Evolutionary conservation across 345 rosid species (phyloP), one percentile per base, ranked within the genome.

Genomic region (Eucalyptus fibrosa): DNA sequence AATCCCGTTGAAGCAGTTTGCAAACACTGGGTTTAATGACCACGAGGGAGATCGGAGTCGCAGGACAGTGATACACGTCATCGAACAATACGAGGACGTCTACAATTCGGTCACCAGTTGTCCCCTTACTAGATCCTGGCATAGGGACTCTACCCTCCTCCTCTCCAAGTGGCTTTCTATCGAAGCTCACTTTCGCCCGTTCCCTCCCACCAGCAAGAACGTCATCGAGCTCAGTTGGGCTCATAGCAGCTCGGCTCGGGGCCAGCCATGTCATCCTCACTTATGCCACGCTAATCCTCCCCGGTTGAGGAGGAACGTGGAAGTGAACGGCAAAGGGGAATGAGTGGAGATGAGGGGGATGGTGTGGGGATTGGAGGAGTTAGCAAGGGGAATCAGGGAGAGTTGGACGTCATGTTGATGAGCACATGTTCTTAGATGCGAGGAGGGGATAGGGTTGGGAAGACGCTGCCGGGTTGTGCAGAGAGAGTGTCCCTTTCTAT

Each of bases 241-340:
- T 60, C n/a, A 60, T 0, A 2, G 8, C 8, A 0, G 8, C 32
- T 60, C 0, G 4, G 8, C 67, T 60, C 16, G 0, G 3, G 4
- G 67, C 8, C 11, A 60, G 0, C 26, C 4, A 2, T 60, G 67
- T 21, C 14, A 7, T 26, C 15, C 7, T 60, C 16, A 5, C 32
- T 3, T 1, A 28, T 5, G 67, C 1, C 26, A 1, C 26, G 4
- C 59, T 53, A 53, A 53, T 53, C 24, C 26, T 53, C 59, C 26
- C 59, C 0, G 0, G 59, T 53, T 53, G 26, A 53, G 59, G 59
- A 21, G 24, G 2, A 53, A 12, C 16, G 17, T 28, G 32, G 8
- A 28, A 60, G 67, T 2, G 4, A 60, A 60, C 3, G 32, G 3
- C 17, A 0, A 14, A 28, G 16, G 69, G 69, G 15, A 60, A 60